Conservation (phyloP, 345 rosid genomes). For the Corymbia maculata region DNA sequence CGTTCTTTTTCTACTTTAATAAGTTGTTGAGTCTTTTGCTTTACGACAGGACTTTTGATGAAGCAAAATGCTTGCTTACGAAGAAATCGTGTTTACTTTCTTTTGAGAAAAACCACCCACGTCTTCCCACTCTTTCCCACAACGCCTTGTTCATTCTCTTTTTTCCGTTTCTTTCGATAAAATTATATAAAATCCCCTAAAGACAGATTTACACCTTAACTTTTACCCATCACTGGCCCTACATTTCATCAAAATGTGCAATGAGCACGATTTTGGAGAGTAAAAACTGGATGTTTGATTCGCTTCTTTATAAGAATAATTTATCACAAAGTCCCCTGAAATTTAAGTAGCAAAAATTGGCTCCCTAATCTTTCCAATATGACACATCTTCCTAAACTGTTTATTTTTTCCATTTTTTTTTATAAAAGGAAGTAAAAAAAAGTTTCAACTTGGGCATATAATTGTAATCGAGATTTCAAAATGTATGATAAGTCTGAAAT, state of each 20-base stretch:
- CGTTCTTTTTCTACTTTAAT: no score
- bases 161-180: not conserved
- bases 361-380: not conserved
- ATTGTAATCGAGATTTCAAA: not conserved
- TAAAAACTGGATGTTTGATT: not conserved
- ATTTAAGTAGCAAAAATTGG: not conserved
- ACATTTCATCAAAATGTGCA: not conserved
- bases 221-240: not conserved
- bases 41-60: not conserved
- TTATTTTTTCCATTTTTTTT: fast-evolving
- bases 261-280: not conserved
- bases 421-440: no score
- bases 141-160: not conserved
- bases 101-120: not conserved
- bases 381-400: not conserved
- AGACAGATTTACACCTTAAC: not conserved
- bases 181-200: not conserved
- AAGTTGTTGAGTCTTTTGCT: not conserved
- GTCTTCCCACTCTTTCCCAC: not conserved
- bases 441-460: not conserved
- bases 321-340: not conserved
- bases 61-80: not conserved
- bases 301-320: not conserved
- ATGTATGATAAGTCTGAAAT: not conserved
- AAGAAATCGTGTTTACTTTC: not conserved